Evolutionary conservation across 2,329 filamentous ascomycete genomes (phyloP), one percentile per base, ranked within the genome.

Genomic region (Hymenoscyphus occultus): DNA sequence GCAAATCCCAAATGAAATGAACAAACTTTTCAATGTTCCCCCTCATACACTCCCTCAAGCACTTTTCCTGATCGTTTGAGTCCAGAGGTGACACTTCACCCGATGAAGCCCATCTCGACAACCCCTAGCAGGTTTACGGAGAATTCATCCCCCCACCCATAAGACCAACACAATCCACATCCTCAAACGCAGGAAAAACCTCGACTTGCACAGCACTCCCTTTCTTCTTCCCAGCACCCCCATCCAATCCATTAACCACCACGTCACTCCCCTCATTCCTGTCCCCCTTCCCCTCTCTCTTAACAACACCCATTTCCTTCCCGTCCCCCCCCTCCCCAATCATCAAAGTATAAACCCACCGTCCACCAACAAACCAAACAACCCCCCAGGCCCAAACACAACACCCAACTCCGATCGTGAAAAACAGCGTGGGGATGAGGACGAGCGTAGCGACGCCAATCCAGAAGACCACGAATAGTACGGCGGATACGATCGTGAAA

Each of bases 391-490:
- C 77, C 85, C 90, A 94, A 67, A 89, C 77, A 66, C 88, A 82
- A 0, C 87, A 78, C 5, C 86, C 90, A 28, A 87, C 76, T 59
- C 82, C 82, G 13, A 83, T 86, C 2, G 89, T 88, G 67, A 91
- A 76, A 75, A 91, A 84, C 45, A 94, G 78, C 0, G 86, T 84
- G 1, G 90, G 90, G 0, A 91, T 78, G 16, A 95, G 82, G 51
- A 93, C 74, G 59, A 91, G 74, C 12, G 90, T 78, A 2, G 88
- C 89, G 56, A 91, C 76, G 60, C 87, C 85, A 62, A 87, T 82
- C 80, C 86, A 89, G 79, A 90, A 87, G 59, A 90, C 81, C 1
- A 85, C 84, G 79, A 91, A 91, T 64, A 87, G 72, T 48, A 91
- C 72, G 13, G 87, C 88, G 39, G 82, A 81, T 54, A 87, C 77